Base-by-base conservation (phyloP, 1,139 yeast genomes). In the Saccharomyces hybrid region DNA sequence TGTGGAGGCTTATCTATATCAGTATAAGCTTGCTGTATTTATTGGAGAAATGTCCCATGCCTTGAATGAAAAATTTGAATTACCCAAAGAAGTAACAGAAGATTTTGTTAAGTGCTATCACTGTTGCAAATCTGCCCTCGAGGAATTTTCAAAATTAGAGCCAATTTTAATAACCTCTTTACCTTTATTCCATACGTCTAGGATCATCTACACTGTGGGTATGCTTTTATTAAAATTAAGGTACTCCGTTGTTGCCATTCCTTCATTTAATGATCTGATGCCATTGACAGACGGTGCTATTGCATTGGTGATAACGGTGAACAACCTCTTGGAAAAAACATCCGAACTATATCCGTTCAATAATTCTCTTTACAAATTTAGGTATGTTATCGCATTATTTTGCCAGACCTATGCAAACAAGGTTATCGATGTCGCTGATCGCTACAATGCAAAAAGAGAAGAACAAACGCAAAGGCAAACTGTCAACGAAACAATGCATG, bases 1-100 rank as follows among this genome's bases (percentile, higher is more conserved):
- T 0, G 83, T 86, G 12, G 88, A 86, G 61, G 91, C 93, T 0
- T 86, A 82, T 64, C 71, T 88, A 19, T 86, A 86, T 67, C 95
- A 84, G 65, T 62, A 59, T 50, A 58, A 56, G 7, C 51, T 63
- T 32, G 57, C 56, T 9, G 58, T 55, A 21, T 62, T 53, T 49
- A 52, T 63, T 47, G 53, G 54, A n/a, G 54, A 49, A 12, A 53
- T 51, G 42, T 51, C 56, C 11, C 56, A 56, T 26, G 53, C 51
- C 11, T 12, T 47, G 44, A 48, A 51, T 24, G 51, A 47, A 12
- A 47, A 53, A 14, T 53, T 54, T 14, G 52, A 55, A 16, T 16
- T 63, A 8, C 69, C 70, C 21, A 65, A 67, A 6, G 60, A 64
- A 24, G 61, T 81, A 4, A 65, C 75, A 19, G 70, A 67, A 29